Evolutionary conservation across 106 monocot species (phyloP).

Genomic region (Dactylorhiza incarnata): DNA sequence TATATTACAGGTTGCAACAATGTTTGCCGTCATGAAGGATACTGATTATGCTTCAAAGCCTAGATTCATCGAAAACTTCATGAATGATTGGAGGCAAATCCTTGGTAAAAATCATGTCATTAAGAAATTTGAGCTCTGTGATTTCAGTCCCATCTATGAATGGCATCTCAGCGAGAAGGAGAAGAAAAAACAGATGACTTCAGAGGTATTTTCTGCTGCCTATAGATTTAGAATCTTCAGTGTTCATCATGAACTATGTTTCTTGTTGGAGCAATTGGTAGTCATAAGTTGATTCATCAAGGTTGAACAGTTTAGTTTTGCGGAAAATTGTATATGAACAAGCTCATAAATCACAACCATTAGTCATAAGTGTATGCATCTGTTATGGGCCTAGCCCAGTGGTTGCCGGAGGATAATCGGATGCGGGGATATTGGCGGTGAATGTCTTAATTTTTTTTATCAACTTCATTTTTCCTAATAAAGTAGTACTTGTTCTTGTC

Average conservation of each 20-base stretch:
- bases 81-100: constrained; percentile 74
- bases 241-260: neutral
- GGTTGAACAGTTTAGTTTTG: neutral
- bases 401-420: no score
- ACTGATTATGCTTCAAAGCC: constrained; percentile 87
- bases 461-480: neutral
- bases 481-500: neutral
- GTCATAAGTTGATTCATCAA: neutral
- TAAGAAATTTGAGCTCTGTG: constrained; percentile 93
- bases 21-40: constrained; percentile 99
- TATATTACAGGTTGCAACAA: constrained; percentile 78
- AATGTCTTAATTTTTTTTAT: constrained; percentile 2
- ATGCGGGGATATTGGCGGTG: no score
- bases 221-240: neutral
- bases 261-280: neutral
- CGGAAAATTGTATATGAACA: neutral
- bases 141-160: constrained; percentile 95
- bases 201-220: constrained; percentile 42
- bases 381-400: no score
- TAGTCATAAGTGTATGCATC: no score
- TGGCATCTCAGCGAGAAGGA: constrained; percentile 95
- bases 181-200: constrained; percentile 88
- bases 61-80: constrained; percentile 84
- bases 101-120: constrained; percentile 90
- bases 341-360: neutral